A percentile compares a stretch with the other conserved stretches of the same genome.
Evolutionary conservation across 495 filamentous ascomycete genomes (phyloP).

Genomic region (Xylaria intraflava): DNA sequence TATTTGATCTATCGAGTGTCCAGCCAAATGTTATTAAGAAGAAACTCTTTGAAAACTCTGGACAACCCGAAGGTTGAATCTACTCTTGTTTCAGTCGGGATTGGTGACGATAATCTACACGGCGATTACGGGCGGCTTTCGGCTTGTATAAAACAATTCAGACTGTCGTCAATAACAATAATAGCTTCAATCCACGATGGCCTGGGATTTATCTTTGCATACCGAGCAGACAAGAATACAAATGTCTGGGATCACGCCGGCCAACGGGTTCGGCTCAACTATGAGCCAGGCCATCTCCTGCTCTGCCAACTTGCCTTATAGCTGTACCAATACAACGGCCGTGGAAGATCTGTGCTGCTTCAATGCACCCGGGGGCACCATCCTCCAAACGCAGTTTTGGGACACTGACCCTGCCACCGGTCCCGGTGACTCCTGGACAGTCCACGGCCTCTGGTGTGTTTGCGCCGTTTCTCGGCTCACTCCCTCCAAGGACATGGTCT

Average conservation of each 20-base stretch:
- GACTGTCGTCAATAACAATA: neutral
- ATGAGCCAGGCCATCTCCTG: slow-evolving; percentile 16
- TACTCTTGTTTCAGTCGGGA: too few species aligned
- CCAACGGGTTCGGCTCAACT: neutral
- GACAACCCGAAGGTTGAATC: too few species aligned
- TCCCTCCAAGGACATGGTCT: neutral
- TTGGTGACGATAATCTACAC: too few species aligned
- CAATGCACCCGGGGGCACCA: slow-evolving; percentile 66
- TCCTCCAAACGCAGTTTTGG: slow-evolving; percentile 82
- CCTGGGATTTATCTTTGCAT: neutral
- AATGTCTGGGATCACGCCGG: neutral
- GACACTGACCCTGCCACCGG: slow-evolving; percentile 64
- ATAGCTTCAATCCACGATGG: neutral
- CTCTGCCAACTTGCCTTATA: slow-evolving; percentile 24
- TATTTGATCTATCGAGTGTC: too few species aligned
- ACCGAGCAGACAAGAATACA: neutral
- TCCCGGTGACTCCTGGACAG: slow-evolving; percentile 69
- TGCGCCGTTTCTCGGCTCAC: neutral
- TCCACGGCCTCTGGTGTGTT: slow-evolving; percentile 65
- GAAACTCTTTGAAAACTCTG: too few species aligned
- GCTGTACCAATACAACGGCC: slow-evolving; percentile 33
- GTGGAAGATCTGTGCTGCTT: slow-evolving; percentile 63
- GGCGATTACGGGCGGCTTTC: too few species aligned
- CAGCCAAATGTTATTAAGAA: too few species aligned
- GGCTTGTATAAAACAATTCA: neutral